phyloP scores from a whole-genome alignment of 345 rosid species.

The Moricandia moricandioides region DNA sequence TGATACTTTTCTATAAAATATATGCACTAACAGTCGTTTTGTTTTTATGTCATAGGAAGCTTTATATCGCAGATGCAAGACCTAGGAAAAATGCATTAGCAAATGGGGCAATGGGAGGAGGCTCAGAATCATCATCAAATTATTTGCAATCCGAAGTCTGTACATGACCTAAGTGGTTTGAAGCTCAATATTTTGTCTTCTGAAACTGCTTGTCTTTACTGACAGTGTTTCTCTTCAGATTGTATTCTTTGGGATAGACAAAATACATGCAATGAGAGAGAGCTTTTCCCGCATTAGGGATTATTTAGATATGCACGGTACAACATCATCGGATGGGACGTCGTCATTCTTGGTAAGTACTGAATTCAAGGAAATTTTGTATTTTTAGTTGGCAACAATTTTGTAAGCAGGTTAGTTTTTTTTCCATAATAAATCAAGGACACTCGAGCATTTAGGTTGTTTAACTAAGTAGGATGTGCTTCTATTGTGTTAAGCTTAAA shows the following conservation, averaged over 20 bases:
- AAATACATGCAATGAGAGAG: slow-evolving; percentile 98
- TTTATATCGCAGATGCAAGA: slow-evolving; percentile 96
- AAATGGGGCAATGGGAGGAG: slow-evolving; percentile 99
- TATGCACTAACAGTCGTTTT: neutral
- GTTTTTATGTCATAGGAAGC: slow-evolving; percentile 58
- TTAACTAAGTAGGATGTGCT: slow-evolving; percentile 10
- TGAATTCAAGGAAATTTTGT: neutral
- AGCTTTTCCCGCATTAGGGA: slow-evolving; percentile 95
- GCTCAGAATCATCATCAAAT: slow-evolving; percentile 95
- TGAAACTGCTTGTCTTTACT: slow-evolving; percentile 23
- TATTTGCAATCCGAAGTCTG: slow-evolving; percentile 93
- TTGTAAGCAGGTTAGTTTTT: neutral
- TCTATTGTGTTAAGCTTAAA: neutral
- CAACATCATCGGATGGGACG: slow-evolving; percentile 92
- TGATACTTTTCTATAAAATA: neutral
- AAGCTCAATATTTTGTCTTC: slow-evolving; percentile 17
- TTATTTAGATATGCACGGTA: slow-evolving; percentile 92
- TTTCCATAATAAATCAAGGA: neutral
- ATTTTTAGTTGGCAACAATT: neutral
- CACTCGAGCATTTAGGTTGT: slow-evolving; percentile 3
- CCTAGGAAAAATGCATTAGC: slow-evolving; percentile 98
- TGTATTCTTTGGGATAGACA: slow-evolving; percentile 97
- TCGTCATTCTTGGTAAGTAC: slow-evolving; percentile 88
- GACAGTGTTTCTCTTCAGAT: slow-evolving; percentile 47
- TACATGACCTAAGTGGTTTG: slow-evolving; percentile 29